A percentile compares a stretch with the other conserved stretches of the same genome.
Conservation (phyloP, 2,329 filamentous ascomycete genomes). For the Ophiostoma fasciatum region DNA sequence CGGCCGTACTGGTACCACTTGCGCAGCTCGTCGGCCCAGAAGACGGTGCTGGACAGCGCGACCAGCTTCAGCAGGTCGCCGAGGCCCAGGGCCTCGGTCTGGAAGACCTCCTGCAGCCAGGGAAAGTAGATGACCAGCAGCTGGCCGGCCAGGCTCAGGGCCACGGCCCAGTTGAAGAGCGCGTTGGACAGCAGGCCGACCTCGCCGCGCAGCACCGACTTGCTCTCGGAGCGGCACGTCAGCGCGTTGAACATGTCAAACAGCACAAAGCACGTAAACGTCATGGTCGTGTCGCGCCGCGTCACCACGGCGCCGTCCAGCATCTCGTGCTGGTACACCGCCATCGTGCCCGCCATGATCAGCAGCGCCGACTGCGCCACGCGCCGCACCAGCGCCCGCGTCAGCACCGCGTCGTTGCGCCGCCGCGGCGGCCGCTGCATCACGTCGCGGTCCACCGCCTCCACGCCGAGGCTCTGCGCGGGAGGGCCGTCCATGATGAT, state of each 20-base stretch:
- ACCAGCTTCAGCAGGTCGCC: constrained; percentile 61
- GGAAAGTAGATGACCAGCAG: constrained; percentile 88
- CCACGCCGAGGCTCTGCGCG: constrained; percentile 90
- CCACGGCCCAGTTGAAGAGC: constrained; percentile 93
- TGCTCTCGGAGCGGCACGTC: constrained; percentile 79
- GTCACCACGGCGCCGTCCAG: constrained; percentile 66
- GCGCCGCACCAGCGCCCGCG: constrained; percentile 61
- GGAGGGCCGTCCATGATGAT: constrained; percentile 99
- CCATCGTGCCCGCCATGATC: constrained; percentile 85
- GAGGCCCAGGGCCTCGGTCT: constrained; percentile 72
- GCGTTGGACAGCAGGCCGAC: constrained; percentile 71
- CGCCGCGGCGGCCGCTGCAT: constrained; percentile 83
- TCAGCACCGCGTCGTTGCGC: constrained; percentile 83
- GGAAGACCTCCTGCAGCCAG: constrained; percentile 85
- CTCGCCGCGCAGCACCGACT: constrained; percentile 78
- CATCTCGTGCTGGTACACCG: constrained; percentile 89
- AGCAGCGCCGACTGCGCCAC: constrained; percentile 77
- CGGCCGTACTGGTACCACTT: constrained; percentile 58
- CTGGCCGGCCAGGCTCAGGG: constrained; percentile 72
- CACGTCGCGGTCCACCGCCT: constrained; percentile 84
- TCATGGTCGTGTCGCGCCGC: constrained; percentile 95
- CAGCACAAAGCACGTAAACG: constrained; percentile 95
- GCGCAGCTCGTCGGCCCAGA: constrained; percentile 84
- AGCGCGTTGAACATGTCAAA: constrained; percentile 99
- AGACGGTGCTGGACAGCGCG: constrained; percentile 70